Conservation (phyloP, 805 yeast species). For the Pichia gijzeniarum region DNA sequence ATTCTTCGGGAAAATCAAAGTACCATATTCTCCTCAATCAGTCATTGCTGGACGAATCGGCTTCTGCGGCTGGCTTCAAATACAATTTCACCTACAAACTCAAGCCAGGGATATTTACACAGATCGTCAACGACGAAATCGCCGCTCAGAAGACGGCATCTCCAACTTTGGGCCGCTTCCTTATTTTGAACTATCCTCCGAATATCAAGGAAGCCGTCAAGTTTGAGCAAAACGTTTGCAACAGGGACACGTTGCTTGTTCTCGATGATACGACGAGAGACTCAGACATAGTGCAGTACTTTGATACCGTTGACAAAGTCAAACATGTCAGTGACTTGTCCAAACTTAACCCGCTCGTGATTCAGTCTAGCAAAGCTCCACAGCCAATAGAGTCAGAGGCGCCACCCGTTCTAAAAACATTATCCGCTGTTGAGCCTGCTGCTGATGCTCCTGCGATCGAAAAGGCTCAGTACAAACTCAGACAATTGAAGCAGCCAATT, state of each 20-base stretch:
- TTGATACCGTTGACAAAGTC: slow-evolving; percentile 57
- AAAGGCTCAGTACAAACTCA: slow-evolving; percentile 19
- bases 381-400: not conserved
- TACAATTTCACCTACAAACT: slow-evolving; percentile 28
- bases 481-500: slow-evolving; percentile 18
- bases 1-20: slow-evolving; percentile 29
- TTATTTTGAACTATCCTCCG: slow-evolving; percentile 55
- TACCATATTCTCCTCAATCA: slow-evolving; percentile 51
- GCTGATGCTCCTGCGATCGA: slow-evolving; percentile 14
- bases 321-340: slow-evolving; percentile 19
- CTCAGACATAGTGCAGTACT: slow-evolving; percentile 57
- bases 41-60: slow-evolving; percentile 21
- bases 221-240: slow-evolving; percentile 65
- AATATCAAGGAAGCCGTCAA: slow-evolving; percentile 60
- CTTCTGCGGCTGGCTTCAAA: slow-evolving; percentile 24
- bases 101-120: slow-evolving; percentile 44
- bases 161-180: slow-evolving; percentile 39
- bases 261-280: slow-evolving; percentile 25
- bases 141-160: slow-evolving; percentile 19
- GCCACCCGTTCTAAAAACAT: not conserved
- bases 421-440: slow-evolving; percentile 9
- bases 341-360: slow-evolving; percentile 6
- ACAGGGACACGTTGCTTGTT: slow-evolving; percentile 35
- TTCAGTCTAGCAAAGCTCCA: no score
- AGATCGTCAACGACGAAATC: slow-evolving; percentile 36